These are phyloP conservation scores for Torulaspora indica DNA, from an alignment of 805 yeast species.

Conservation along the genomic window DNA sequence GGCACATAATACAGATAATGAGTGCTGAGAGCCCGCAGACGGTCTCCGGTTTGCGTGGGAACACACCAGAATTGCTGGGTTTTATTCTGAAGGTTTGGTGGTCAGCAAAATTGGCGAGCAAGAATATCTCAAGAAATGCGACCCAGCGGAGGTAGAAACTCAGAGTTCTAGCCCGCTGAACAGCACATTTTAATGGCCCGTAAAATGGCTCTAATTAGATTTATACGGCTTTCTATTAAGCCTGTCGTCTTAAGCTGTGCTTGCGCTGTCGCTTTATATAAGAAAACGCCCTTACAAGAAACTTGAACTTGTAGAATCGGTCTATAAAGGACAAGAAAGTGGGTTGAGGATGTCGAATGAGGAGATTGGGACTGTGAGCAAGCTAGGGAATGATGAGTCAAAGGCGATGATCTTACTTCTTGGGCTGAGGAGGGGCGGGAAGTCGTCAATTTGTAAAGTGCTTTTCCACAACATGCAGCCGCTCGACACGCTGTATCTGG, in stretches of 20 bases:
- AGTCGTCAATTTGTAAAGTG: conserved; percentile 91
- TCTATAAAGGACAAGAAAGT: background rate
- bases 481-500: conserved; percentile 82
- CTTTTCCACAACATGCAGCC: conserved; percentile 97
- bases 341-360: background rate
- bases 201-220: no score
- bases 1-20: no score
- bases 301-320: background rate
- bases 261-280: background rate
- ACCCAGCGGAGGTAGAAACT: no score
- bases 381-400: conserved; percentile 38
- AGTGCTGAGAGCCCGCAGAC: no score
- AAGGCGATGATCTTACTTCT: conserved; percentile 79
- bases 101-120: no score
- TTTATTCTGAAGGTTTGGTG: no score
- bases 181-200: no score
- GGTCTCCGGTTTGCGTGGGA: no score
- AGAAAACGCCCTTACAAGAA: conserved; percentile 1
- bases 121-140: no score
- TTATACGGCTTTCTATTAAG: background rate
- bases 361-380: background rate
- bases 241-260: background rate
- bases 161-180: no score
- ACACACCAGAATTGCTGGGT: no score
- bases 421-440: conserved; percentile 90